phyloP scores from a whole-genome alignment of 75 land plant species.

The Gnetum montanum region DNA sequence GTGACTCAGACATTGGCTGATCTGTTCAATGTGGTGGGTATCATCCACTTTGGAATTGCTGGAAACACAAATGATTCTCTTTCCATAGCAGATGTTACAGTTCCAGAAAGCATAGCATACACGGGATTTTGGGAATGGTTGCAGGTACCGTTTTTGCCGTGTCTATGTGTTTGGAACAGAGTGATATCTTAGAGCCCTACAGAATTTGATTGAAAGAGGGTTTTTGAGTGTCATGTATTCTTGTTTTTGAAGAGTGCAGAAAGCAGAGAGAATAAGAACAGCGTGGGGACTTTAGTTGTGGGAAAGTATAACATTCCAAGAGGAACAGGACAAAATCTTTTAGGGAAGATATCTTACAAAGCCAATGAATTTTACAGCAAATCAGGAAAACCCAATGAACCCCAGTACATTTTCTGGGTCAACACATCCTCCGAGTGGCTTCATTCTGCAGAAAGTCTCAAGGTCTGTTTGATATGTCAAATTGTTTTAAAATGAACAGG shows the following conservation, averaged over 20 bases:
- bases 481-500: too few species aligned
- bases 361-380: constrained; percentile 3
- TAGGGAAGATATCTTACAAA: constrained; percentile 11
- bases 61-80: constrained; percentile 22
- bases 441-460: neutral
- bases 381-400: constrained; percentile 6
- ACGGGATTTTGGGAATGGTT: constrained; percentile 32
- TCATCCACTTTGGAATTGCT: constrained; percentile 39
- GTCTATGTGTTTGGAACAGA: too few species aligned
- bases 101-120: constrained; percentile 20
- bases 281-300: constrained; percentile 8
- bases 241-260: neutral
- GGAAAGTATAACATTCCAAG: constrained; percentile 16
- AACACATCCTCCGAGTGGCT: constrained; percentile 2
- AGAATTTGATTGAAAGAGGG: neutral
- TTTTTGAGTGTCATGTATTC: neutral
- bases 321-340: constrained; percentile 7
- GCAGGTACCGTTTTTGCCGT: too few species aligned
- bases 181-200: too few species aligned
- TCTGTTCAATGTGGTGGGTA: constrained; percentile 18
- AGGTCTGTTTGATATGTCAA: neutral
- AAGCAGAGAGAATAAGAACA: neutral
- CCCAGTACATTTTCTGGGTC: constrained; percentile 2
- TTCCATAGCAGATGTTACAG: constrained; percentile 24
- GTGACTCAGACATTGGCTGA: constrained; percentile 20